Percentiles rank a stretch among this genome's conserved stretches.
Conservation (phyloP, 768 basidiomycete species). For the Suillus brevipes region DNA sequence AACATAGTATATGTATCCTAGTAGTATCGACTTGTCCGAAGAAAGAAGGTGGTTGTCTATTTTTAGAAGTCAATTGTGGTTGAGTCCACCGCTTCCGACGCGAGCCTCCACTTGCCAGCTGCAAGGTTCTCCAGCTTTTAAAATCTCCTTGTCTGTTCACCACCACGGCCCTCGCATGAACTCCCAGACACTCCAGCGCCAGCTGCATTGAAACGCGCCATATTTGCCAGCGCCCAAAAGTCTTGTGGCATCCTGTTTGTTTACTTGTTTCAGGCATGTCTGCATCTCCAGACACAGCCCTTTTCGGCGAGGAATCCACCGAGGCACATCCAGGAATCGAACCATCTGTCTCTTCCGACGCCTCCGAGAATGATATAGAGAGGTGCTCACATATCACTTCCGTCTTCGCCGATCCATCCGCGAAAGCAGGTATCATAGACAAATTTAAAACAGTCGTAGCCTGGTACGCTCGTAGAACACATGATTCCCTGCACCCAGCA, state of each 20-base stretch:
- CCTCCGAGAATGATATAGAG: constrained; percentile 8
- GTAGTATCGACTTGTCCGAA: neutral
- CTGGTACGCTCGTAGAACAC: constrained; percentile 52
- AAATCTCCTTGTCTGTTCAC: neutral
- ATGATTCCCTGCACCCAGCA: constrained; percentile 45
- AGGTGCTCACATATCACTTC: constrained; percentile 44
- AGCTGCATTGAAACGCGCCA: neutral
- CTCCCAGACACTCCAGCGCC: neutral
- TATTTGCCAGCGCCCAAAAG: neutral
- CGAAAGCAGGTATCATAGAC: constrained; percentile 33
- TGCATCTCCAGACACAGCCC: constrained; percentile 30
- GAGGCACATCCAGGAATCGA: constrained; percentile 16
- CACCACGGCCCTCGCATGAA: neutral
- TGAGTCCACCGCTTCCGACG: neutral
- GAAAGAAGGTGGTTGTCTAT: neutral
- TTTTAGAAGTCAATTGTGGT: constrained; percentile 11
- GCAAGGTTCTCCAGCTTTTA: neutral
- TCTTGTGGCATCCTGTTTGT: neutral
- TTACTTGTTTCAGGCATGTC: constrained; percentile 22
- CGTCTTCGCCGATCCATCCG: constrained; percentile 36
- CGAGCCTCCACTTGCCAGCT: constrained; percentile 1
- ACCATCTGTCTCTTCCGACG: constrained; percentile 15
- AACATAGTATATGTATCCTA: constrained; percentile 2
- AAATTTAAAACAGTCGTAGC: constrained; percentile 55
- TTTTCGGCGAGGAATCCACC: constrained; percentile 28